A percentile compares a stretch with the other conserved stretches of the same genome.
These are phyloP conservation scores for Ceratobasidium sp. DNA, from an alignment of 1,284 basidiomycete species.

Conservation along the genomic window DNA sequence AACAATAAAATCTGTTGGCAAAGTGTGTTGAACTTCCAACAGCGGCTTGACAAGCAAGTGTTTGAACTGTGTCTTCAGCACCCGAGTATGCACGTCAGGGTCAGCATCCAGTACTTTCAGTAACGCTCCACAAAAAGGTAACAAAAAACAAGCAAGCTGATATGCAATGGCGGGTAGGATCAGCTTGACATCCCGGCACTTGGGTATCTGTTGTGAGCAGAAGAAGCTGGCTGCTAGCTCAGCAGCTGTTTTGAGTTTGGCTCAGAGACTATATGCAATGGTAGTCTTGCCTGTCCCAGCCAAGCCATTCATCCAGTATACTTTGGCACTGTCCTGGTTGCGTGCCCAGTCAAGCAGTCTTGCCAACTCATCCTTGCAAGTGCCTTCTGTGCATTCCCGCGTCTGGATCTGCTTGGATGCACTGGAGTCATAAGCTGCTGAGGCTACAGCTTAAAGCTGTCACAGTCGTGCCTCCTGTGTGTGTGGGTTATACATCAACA, in stretches of 20 bases:
- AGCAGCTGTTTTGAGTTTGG: constrained; percentile 14
- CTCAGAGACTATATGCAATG: constrained; percentile 44
- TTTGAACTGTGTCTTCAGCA: constrained; percentile 34
- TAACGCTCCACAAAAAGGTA: too few relatives aligned
- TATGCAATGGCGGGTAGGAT: too few relatives aligned
- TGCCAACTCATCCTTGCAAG: background rate
- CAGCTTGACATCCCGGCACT: too few relatives aligned
- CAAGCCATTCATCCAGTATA: constrained; percentile 44
- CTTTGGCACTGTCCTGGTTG: background rate
- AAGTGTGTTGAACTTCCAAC: background rate
- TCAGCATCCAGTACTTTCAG: too few relatives aligned
- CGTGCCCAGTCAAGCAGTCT: too few relatives aligned
- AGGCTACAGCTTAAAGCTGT: background rate
- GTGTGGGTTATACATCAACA: too few relatives aligned
- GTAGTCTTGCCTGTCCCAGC: constrained; percentile 45
- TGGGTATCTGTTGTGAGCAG: constrained; percentile 44
- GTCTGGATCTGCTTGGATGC: background rate
- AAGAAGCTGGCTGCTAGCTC: constrained; percentile 47
- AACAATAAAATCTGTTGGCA: constrained; percentile 1
- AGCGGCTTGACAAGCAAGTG: constrained; percentile 21
- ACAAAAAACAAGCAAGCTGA: too few relatives aligned
- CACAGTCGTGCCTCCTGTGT: too few relatives aligned
- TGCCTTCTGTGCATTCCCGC: constrained; percentile 2
- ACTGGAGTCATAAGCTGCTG: too few relatives aligned
- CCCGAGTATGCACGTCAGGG: too few relatives aligned